Conservation (phyloP, 139 green algal species). For the Spirogloea muscicola region DNA sequence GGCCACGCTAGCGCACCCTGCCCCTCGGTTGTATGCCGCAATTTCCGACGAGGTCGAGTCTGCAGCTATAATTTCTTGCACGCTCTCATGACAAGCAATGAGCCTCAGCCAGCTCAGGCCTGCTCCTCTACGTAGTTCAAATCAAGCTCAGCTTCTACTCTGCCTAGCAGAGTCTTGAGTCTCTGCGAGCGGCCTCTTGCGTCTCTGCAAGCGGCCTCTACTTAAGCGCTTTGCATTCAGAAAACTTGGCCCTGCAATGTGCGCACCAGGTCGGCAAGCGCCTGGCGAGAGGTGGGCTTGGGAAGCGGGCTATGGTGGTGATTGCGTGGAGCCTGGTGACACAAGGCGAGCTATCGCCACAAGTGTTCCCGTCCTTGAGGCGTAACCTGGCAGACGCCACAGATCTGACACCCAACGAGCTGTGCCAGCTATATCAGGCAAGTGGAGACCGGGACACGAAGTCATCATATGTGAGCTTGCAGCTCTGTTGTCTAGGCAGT, state of each 20-base stretch:
- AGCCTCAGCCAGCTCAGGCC: no score
- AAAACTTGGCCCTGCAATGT: background rate
- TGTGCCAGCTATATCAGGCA: slow-evolving; percentile 30
- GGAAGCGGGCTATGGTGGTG: background rate
- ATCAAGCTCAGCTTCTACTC: background rate
- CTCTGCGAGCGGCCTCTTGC: background rate
- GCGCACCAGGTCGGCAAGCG: background rate
- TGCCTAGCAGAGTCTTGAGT: background rate
- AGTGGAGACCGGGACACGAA: background rate
- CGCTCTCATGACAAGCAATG: no score
- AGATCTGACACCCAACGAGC: slow-evolving; percentile 13
- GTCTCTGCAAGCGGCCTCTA: no score
- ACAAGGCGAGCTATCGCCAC: background rate
- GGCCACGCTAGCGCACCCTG: no score
- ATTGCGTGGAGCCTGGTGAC: background rate
- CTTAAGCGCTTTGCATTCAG: background rate
- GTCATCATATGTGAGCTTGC: background rate
- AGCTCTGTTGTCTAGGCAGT: background rate
- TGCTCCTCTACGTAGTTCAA: background rate
- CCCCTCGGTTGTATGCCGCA: no score
- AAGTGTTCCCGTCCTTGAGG: background rate
- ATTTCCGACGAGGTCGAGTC: no score
- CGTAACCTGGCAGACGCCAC: background rate
- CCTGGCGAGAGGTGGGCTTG: background rate
- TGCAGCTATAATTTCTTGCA: no score